A percentile compares a stretch with the other conserved stretches of the same genome.
Conservation (phyloP, 345 rosid species). For the Orychophragmus violaceus region DNA sequence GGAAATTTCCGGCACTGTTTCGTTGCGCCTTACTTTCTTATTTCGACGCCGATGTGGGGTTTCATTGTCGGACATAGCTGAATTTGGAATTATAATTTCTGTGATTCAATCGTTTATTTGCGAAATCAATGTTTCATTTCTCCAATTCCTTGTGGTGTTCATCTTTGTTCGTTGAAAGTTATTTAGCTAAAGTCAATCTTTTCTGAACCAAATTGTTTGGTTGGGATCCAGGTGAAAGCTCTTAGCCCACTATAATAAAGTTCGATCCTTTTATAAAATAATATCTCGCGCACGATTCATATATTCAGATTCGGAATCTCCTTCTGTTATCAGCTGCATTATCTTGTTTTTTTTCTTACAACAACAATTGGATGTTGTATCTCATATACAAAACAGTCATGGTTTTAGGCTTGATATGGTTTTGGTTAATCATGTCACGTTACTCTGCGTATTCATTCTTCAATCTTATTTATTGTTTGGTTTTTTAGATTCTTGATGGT, state of each 20-base stretch:
- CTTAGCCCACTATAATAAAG: not conserved
- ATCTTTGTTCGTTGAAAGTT: not conserved
- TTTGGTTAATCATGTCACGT: not conserved
- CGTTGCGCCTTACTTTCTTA: too few relatives aligned
- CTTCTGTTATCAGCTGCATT: not conserved
- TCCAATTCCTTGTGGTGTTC: not conserved
- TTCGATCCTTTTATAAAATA: not conserved
- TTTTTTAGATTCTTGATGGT: constrained; percentile 44
- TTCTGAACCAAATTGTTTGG: not conserved
- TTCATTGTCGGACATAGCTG: not conserved
- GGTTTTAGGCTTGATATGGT: not conserved
- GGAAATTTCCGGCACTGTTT: not conserved
- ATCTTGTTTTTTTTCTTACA: not conserved
- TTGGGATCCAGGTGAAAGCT: not conserved
- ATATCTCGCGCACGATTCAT: not conserved
- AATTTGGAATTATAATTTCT: not conserved
- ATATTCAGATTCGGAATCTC: not conserved
- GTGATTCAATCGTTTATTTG: not conserved
- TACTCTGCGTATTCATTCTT: not conserved
- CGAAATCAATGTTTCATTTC: not conserved
- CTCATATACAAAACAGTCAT: not conserved
- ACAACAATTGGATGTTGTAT: not conserved
- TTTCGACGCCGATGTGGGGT: not conserved
- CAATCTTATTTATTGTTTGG: not conserved
- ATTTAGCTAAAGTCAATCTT: not conserved